Evolutionary conservation across 495 filamentous ascomycete genomes (phyloP), one percentile per base, ranked within the genome.

Genomic region (Daldinia vernicosa): DNA sequence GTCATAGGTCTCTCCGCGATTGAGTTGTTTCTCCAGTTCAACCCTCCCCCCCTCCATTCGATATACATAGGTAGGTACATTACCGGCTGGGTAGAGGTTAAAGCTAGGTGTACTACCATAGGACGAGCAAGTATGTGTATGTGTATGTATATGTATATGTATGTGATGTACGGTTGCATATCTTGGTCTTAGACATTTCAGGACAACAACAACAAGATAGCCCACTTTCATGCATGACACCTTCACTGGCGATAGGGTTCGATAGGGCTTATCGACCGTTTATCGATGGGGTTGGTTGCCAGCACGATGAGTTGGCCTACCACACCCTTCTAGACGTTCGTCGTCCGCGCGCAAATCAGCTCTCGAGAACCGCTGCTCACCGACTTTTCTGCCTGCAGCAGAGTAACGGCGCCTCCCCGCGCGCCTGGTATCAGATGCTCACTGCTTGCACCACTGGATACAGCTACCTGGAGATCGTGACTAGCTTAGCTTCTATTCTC

Each of bases 241-340:
- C 56, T 62, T 69, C 62, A 54, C 43, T 66, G 66, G 58, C 70
- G 70, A 56, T 53, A 47, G 51, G 51, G 28, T 27, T 28, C 26
- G 51, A 72, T 72, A 73, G 70, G 70, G 70, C 70, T 73, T 73
- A 69, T 73, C 70, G 35, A 61, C 37, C 39, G 61, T 68, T 55
- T 73, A 69, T 69, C 66, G 58, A 73, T 59, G 66, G 61, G 47
- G 55, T 54, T 54, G 60, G 63, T 52, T 37, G 52, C 40, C 56
- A 63, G 70, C 70, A 73, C 70, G 70, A 73, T 73, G 70, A 73
- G 70, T 73, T 73, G 70, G 70, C 70, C 70, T 73, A 69, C 70
- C 70, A 73, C 70, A 73, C 70, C 70, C 54, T 69, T 68, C 54
- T 40, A 28, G n/a, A 61, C 19, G 35, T 27, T 73, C 70, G 70